phyloP scores from a whole-genome alignment of 2,329 filamentous ascomycete species.

The Chalaropsis thielavioides region DNA sequence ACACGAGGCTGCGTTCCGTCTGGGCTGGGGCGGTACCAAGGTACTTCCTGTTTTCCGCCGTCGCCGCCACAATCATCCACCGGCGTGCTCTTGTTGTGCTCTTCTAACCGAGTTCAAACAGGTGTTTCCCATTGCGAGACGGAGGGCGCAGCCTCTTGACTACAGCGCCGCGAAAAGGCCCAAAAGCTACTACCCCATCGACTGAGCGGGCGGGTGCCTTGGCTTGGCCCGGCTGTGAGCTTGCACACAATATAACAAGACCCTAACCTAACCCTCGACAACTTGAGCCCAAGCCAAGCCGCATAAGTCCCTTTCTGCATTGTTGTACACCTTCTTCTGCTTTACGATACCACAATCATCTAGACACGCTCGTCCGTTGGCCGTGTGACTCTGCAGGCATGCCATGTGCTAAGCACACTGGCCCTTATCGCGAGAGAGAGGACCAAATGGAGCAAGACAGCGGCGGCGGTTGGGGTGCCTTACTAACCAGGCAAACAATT shows the following conservation, averaged over 20 bases:
- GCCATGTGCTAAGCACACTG: background rate
- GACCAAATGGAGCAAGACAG: background rate
- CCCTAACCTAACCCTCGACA: background rate
- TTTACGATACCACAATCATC: slow-evolving; percentile 2
- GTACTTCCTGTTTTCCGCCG: slow-evolving; percentile 34
- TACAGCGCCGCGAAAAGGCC: slow-evolving; percentile 45
- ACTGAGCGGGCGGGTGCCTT: background rate
- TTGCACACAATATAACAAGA: background rate
- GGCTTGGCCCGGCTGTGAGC: background rate
- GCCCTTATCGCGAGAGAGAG: background rate
- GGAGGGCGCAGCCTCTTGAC: slow-evolving; percentile 53
- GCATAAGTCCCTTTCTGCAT: background rate
- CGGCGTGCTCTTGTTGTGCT: slow-evolving; percentile 13
- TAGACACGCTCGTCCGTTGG: background rate
- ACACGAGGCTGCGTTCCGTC: slow-evolving; percentile 81
- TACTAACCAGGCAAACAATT: background rate
- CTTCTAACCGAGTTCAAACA: slow-evolving; percentile 22
- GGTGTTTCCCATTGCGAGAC: slow-evolving; percentile 45
- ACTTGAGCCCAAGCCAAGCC: background rate
- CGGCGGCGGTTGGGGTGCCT: background rate
- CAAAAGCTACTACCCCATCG: slow-evolving; percentile 15
- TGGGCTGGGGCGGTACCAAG: slow-evolving; percentile 91
- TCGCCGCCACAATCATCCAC: slow-evolving; percentile 20
- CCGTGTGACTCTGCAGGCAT: background rate
- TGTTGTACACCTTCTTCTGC: background rate